Base-by-base conservation (phyloP, 2,329 filamentous ascomycete species). In the Conoideocrella luteorostrata region DNA sequence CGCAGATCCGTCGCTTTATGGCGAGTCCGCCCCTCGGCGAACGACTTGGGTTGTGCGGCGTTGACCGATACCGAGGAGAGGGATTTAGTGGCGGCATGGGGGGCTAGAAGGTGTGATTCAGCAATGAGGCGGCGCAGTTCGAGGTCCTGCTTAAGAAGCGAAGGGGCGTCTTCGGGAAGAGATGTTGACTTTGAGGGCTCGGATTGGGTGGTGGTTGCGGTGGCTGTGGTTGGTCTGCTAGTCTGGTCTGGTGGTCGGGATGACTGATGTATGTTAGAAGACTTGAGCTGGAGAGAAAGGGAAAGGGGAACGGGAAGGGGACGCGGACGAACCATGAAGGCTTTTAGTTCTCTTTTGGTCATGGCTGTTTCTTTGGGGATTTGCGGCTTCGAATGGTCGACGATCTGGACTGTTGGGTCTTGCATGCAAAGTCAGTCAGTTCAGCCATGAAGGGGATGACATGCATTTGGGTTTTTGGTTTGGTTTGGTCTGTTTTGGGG, bases 91-190 rank as follows among this genome's bases (percentile, higher is more conserved):
- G 75, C 72, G 4, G 74, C 70, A 1, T 77, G 69, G 12, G 62
- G 57, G 11, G 57, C 50, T 45, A 97, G 80, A 48, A 97, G 82
- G 65, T 95, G 89, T 0, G 90, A 96, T 72, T 98, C 93, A 53
- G 84, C 77, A 46, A 98, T 80, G 32, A 98, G 80, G 37, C 89
- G 84, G 63, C 96, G 91, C 12, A 98, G 80, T 30, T 88, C 90
- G 43, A 95, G 80, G 63, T 97, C 93, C 63, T 96, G 90, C 61
- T 90, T 89, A 15, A 97, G 75, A 49, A 95, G 85, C 10, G 76
- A 76, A 50, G 73, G 73, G 41, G 75, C 75, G 57, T 84, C 77
- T 57, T 84, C 78, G 47, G 74, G 63, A 41, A 65, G 50, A 61
- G 65, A 28, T 55, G 62, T 45, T 52, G 55, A 45, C 45, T 59